Evolutionary conservation across 1,284 basidiomycete species (phyloP).

Genomic region (Leucoagaricus sp.): DNA sequence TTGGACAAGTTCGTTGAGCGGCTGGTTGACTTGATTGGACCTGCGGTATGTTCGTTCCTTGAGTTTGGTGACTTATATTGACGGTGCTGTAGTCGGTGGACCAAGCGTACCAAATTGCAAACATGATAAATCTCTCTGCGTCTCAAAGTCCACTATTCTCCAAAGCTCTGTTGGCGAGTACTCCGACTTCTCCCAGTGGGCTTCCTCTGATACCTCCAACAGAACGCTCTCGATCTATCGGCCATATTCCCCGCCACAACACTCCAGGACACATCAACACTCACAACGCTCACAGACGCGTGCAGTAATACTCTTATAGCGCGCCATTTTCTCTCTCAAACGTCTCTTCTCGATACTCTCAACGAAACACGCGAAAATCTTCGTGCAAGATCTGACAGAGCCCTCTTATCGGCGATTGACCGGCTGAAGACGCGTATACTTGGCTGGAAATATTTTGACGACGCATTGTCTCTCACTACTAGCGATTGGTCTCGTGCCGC

Average conservation of each 20-base stretch:
- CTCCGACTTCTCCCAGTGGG: neutral
- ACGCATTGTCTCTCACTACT: slow-evolving; percentile 50
- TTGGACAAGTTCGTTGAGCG: slow-evolving; percentile 54
- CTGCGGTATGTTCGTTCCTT: slow-evolving; percentile 43
- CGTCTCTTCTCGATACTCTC: slow-evolving; percentile 41
- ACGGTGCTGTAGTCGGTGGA: slow-evolving; percentile 46
- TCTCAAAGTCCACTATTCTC: slow-evolving; percentile 65
- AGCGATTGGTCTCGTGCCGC: slow-evolving; percentile 50
- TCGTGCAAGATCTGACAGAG: neutral
- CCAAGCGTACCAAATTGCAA: slow-evolving; percentile 59
- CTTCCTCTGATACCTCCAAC: neutral
- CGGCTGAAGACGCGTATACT: slow-evolving; percentile 50
- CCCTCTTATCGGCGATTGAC: slow-evolving; percentile 41
- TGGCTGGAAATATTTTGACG: slow-evolving; percentile 63
- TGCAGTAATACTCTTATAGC: slow-evolving; percentile 65
- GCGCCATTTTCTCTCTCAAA: slow-evolving; percentile 32
- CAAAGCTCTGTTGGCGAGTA: slow-evolving; percentile 39
- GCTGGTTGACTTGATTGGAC: slow-evolving; percentile 50
- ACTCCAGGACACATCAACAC: slow-evolving; percentile 52
- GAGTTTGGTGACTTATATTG: neutral
- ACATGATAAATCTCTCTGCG: slow-evolving; percentile 59
- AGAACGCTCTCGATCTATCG: slow-evolving; percentile 58
- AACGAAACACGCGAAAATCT: slow-evolving; percentile 32
- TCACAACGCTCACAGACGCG: slow-evolving; percentile 60
- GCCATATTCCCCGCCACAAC: slow-evolving; percentile 53